Evolutionary conservation across 306 rosid genomes (phyloP), one percentile per base, ranked within the genome.

Genomic region (Trichosanthes cucumerina): DNA sequence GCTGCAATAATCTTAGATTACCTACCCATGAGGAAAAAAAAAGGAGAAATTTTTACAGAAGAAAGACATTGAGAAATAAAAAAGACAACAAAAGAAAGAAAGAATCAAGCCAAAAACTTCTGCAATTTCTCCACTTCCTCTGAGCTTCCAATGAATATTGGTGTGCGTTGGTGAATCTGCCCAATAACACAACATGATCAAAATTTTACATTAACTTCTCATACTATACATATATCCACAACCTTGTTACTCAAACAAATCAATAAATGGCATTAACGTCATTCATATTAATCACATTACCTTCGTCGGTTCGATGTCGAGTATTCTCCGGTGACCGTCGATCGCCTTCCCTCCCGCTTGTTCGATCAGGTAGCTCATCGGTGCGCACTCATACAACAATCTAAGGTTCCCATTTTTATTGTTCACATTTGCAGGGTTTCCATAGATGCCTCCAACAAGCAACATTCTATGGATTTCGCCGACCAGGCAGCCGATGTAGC

Each of bases 311-410:
- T 79, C 38, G 79, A 85, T 85, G 34, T 80, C 86, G 38, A 85
- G 82, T 24, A 85, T 83, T 66, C 84, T 78, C 63, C 38, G 80
- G 21, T 47, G 78, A 65, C 88, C 88, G 31, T 85, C 84, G 14
- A 59, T 82, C 36, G 86, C 86, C 70, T 57, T 78, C 53, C 88
- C 88, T n/a, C 88, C 88, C 1, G 86, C 88, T 73, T 85, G 88
- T 41, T 85, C 86, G 4, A 82, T 58, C 26, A 85, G 58, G 62
- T 82, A 85, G 80, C 88, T 85, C 88, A 85, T 85, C 28, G 86
- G 88, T n/a, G 86, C 86, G 44, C 88, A 85, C 71, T 85, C 88
- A 9, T 85, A 80, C 79, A 85, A 53, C 41, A 85, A 77, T 78
- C 86, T 82, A 58, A 85, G 19, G 57, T 85, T 85, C 23, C 88